Evolutionary conservation across 2,329 filamentous ascomycete genomes (phyloP), one percentile per base, ranked within the genome.

Genomic region (Botrytis squamosa): DNA sequence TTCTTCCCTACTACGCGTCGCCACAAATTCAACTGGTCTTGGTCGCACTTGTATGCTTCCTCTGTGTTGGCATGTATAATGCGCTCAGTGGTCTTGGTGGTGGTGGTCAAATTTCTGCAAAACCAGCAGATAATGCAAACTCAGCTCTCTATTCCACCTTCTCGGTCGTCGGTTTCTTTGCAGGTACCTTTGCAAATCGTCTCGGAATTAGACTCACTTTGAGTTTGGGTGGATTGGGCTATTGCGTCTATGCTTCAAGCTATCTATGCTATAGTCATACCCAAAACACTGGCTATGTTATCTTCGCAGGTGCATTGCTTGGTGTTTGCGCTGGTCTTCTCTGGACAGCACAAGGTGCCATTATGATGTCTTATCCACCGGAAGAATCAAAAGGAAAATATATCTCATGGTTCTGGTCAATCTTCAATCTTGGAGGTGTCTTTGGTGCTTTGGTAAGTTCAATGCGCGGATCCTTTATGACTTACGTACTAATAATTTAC

Each of bases 341-440:
- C 55, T 95, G 93, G 93, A 91, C 90, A 29, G 93, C 91, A 1
- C 92, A 95, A 83, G 92, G 93, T 75, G 89, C 91, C 75, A 93
- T 94, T 80, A 94, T 95, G 91, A 95, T 97, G 90, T 89, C 92
- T 69, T 97, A 97, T 82, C 93, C 94, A 2, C 85, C 88, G 18
- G 94, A 97, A 83, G 82, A 89, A 52, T 88, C 89, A 76, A 97
- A 97, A 86, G 94, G 94, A 62, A 90, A 91, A 74, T 97, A 93
- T 81, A 96, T 97, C 81, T 92, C 92, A 74, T 91, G 90, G 85
- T 97, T 97, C 84, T 97, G 94, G 94, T 90, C 94, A 82, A 96
- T 97, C 79, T 97, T 97, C 87, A 97, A 97, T 83, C 82, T 94
- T 72, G 94, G 94, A 78, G 93, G 90, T 79, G 94, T 97, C 75